A percentile compares a stretch with the other conserved stretches of the same genome.
Evolutionary conservation across 1,139 yeast genomes (phyloP).

Genomic region (Yamadazyma triangularis): DNA sequence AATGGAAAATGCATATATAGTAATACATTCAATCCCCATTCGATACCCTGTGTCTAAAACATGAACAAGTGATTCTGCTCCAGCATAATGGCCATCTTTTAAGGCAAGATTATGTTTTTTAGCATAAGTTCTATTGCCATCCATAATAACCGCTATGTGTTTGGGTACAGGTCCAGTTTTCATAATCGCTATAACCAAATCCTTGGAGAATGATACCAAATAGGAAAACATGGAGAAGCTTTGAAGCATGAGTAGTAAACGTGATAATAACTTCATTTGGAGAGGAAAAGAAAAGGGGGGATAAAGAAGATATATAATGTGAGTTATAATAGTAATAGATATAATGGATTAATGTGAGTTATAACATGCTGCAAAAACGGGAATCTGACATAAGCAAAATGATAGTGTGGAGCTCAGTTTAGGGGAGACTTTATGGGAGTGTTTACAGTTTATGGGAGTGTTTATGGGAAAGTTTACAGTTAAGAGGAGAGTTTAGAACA

Average conservation of each 20-base stretch:
- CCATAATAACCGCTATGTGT: constrained; percentile 57
- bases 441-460: too few species aligned
- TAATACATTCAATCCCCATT: constrained; percentile 43
- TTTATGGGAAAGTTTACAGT: too few species aligned
- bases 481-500: too few species aligned
- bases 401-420: too few species aligned
- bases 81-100: constrained; percentile 51
- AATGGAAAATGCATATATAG: constrained; percentile 55
- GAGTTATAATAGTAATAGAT: too few species aligned
- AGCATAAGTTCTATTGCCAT: constrained; percentile 55
- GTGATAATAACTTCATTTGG: too few species aligned
- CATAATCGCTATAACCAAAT: constrained; percentile 25
- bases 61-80: constrained; percentile 45
- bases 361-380: too few species aligned
- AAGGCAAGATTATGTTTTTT: constrained; percentile 34
- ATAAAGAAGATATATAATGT: too few species aligned
- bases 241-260: not conserved
- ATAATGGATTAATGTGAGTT: too few species aligned
- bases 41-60: constrained; percentile 43
- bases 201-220: constrained; percentile 24
- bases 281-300: too few species aligned
- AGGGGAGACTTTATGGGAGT: too few species aligned
- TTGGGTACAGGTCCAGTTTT: constrained; percentile 49
- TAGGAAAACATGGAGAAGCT: constrained; percentile 24
- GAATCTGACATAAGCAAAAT: too few species aligned